These are phyloP conservation scores for Trichopus zeylanicus DNA, from an alignment of 116 monocot genomes.

Conservation along the genomic window DNA sequence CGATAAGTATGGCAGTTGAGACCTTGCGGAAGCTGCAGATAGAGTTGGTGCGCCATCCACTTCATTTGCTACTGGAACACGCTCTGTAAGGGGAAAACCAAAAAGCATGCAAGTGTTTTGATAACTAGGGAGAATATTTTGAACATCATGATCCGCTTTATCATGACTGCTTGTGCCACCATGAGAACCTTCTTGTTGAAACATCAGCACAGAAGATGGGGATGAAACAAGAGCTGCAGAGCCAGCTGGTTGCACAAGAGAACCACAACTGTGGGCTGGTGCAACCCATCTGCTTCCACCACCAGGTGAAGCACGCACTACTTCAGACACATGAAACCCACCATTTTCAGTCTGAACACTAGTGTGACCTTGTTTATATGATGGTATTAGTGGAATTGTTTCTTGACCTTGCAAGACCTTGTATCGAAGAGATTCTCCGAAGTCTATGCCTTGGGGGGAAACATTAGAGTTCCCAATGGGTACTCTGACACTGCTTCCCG, in stretches of 20 bases:
- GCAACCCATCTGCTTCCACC: conserved; percentile 12
- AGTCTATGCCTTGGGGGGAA: conserved; percentile 48
- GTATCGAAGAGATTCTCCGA: conserved; percentile 70
- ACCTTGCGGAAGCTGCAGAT: conserved; percentile 1
- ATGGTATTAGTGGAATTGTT: conserved; percentile 34
- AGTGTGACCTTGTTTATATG: conserved; percentile 9
- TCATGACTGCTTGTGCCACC: conserved; percentile 6
- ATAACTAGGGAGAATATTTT: conserved; percentile 3
- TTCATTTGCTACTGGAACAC: conserved; percentile 7
- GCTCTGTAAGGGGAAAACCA: conserved; percentile 59
- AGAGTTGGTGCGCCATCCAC: conserved; percentile 5
- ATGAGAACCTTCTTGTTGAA: conserved; percentile 32
- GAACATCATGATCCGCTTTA: conserved; percentile 7
- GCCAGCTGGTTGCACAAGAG: conserved; percentile 3
- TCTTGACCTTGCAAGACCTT: conserved; percentile 99
- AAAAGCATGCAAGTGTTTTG: conserved; percentile 56
- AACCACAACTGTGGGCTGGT: conserved; percentile 18
- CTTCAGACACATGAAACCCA: conserved; percentile 13
- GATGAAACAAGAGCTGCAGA: conserved; percentile 46
- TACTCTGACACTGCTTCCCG: conserved; percentile 20
- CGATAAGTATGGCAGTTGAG: too few relatives aligned
- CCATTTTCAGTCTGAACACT: conserved; percentile 14
- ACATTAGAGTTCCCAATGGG: conserved; percentile 22
- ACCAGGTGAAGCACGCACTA: neutral
- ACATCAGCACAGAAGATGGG: conserved; percentile 65